Evolutionary conservation across 805 yeast genomes (phyloP), one percentile per base, ranked within the genome.

Genomic region (Candida tibetensis): DNA sequence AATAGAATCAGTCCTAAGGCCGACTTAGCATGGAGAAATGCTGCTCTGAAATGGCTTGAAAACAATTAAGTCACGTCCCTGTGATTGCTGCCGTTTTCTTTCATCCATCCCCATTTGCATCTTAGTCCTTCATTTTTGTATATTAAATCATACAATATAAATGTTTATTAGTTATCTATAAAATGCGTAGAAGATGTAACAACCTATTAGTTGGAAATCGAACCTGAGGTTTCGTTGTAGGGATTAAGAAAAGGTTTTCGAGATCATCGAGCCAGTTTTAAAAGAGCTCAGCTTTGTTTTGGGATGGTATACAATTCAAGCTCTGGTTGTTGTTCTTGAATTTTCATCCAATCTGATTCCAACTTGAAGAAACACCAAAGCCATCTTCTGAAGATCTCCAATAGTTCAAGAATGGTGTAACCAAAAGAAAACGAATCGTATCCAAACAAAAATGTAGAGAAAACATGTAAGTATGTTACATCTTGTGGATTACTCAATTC

Each of bases 321-420:
- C 25, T 47, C 55, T n/a, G 21, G 8, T 5, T 5, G 26, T 15
- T 14, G 35, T 36, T 50, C 57, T n/a, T n/a, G n/a, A 22, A 64
- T 45, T 43, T 66, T 69, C 34, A 57, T 43, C 57, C 68, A 81
- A 55, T 91, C 97, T 21, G 84, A 77, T 48, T 93, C 98, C 13
- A 90, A 64, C 53, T 93, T 82, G 55, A 91, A 67, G 44, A 86
- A 74, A 29, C 89, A 77, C 99, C 99, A 93, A 36, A 88, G 62
- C 79, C 90, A 86, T 55, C 99, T 74, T 62, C 99, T 73, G 6
- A 82, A 48, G 5, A 93, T 68, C 57, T 93, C 99, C 37, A 90
- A 60, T 3, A 77, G 47, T 52, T 90, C 93, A 39, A 87, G 64
- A 8, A 76, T 60, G 45, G 85, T 82, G 40, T 80, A 73, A 1